A percentile compares a stretch with the other conserved stretches of the same genome.
These are phyloP conservation scores for Ephemerocybe angulata DNA, from an alignment of 768 basidiomycete genomes.

Conservation along the genomic window DNA sequence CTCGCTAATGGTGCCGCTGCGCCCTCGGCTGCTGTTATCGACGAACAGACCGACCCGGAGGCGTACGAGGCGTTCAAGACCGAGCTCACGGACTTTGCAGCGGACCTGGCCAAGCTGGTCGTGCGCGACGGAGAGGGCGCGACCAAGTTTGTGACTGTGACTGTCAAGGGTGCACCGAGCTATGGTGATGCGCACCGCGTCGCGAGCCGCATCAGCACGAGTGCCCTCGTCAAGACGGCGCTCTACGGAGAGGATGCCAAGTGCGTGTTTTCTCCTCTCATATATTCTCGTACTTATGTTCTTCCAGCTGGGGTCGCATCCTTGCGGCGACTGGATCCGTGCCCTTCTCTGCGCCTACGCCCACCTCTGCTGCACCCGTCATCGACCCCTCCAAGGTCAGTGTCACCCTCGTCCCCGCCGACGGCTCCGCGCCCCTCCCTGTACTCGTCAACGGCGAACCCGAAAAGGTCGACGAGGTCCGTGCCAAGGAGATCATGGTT, in stretches of 20 bases:
- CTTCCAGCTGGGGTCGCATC: slow-evolving; percentile 87
- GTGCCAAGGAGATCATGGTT: slow-evolving; percentile 79
- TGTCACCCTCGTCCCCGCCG: slow-evolving; percentile 82
- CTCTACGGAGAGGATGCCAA: slow-evolving; percentile 96
- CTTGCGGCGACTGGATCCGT: slow-evolving; percentile 89
- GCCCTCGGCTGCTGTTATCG: slow-evolving; percentile 45
- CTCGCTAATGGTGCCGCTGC: slow-evolving; percentile 91
- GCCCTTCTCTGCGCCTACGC: slow-evolving; percentile 48
- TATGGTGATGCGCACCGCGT: slow-evolving; percentile 87
- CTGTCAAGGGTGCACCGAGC: slow-evolving; percentile 81
- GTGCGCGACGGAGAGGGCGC: slow-evolving; percentile 97
- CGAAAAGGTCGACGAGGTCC: slow-evolving; percentile 76
- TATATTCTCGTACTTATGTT: neutral
- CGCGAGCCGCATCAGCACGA: slow-evolving; percentile 88
- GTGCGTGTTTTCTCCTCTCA: slow-evolving; percentile 36
- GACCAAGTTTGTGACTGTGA: slow-evolving; percentile 94
- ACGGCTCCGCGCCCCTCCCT: slow-evolving; percentile 52
- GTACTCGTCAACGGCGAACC: slow-evolving; percentile 95
- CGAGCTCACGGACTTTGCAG: slow-evolving; percentile 81
- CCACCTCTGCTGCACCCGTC: slow-evolving; percentile 38
- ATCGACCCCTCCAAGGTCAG: slow-evolving; percentile 76
- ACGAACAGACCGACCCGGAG: slow-evolving; percentile 56
- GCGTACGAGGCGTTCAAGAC: slow-evolving; percentile 72
- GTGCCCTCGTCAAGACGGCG: slow-evolving; percentile 93
- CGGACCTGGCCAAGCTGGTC: slow-evolving; percentile 88